Evolutionary conservation across 495 filamentous ascomycete species (phyloP).

Genomic region (Usnea hakonensis): DNA sequence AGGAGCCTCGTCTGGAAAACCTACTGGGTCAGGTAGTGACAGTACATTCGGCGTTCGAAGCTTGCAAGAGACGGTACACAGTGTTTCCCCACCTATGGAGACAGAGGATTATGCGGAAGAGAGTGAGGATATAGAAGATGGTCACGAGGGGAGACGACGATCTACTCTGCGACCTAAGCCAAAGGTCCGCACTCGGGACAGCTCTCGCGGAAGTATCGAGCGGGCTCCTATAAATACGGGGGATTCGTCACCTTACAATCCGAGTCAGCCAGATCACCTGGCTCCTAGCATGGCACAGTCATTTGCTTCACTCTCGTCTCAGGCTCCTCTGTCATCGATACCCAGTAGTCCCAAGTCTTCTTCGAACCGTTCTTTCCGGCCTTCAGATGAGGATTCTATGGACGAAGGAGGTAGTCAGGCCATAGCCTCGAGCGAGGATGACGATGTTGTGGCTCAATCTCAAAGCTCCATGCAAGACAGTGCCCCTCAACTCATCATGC

Average conservation of each 20-base stretch:
- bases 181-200: constrained; percentile 21
- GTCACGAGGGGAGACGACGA: constrained; percentile 23
- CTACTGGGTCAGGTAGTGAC: constrained; percentile 25
- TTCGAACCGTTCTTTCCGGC: constrained; percentile 42
- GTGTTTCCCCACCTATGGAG: constrained; percentile 26
- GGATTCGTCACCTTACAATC: constrained; percentile 17
- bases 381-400: constrained; percentile 44
- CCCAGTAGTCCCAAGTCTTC: constrained; percentile 48
- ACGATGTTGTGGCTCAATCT: constrained; percentile 30
- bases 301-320: constrained; percentile 40
- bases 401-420: constrained; percentile 46
- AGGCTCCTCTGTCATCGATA: constrained; percentile 39
- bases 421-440: constrained; percentile 38
- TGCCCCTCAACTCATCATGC: constrained; percentile 91
- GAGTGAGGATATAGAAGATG: constrained; percentile 25
- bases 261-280: constrained; percentile 23
- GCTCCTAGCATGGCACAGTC: constrained; percentile 33
- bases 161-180: constrained; percentile 34
- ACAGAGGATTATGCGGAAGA: constrained; percentile 28
- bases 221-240: background rate
- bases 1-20: constrained; percentile 19
- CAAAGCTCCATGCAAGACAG: constrained; percentile 31
- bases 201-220: constrained; percentile 20
- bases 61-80: constrained; percentile 47
- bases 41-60: constrained; percentile 59